These are phyloP conservation scores for Magnaporthiopsis rhizophila DNA, from an alignment of 2,329 filamentous ascomycete species.

Conservation along the genomic window DNA sequence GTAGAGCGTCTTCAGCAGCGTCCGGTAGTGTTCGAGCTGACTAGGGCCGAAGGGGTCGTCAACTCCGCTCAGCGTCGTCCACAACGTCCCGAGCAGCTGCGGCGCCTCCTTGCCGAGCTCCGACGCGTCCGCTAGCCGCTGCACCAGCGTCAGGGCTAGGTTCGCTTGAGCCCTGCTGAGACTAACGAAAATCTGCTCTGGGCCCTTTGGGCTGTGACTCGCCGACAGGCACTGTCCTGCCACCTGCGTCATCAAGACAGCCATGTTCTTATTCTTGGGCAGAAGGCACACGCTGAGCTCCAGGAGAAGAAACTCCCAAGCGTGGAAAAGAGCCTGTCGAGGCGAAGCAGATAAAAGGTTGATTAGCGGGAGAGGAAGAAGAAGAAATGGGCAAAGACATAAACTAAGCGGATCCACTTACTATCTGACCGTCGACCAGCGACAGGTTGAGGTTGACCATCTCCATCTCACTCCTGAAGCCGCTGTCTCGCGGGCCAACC, in stretches of 20 bases:
- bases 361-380: no score
- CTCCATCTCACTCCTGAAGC: conserved; percentile 75
- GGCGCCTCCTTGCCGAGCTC: conserved; percentile 42
- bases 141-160: conserved; percentile 73
- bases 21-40: conserved; percentile 67
- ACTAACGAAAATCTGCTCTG: conserved; percentile 74
- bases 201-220: conserved; percentile 64
- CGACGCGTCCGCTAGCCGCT: conserved; percentile 60
- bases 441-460: conserved; percentile 87
- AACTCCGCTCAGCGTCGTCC: conserved; percentile 43
- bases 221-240: conserved; percentile 69
- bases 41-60: conserved; percentile 44
- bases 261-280: conserved; percentile 41
- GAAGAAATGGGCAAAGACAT: background rate
- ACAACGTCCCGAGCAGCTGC: conserved; percentile 41
- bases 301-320: conserved; percentile 81
- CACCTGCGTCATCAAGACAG: conserved; percentile 54
- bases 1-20: conserved; percentile 76
- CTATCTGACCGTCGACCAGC: conserved; percentile 83
- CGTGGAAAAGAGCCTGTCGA: conserved; percentile 65
- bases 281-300: conserved; percentile 65
- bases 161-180: conserved; percentile 71
- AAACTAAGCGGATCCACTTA: conserved; percentile 32
- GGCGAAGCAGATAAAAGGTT: conserved; percentile 3
- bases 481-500: conserved; percentile 59